phyloP scores from a whole-genome alignment of 2,329 filamentous ascomycete genomes.

The Fusarium camptoceras region DNA sequence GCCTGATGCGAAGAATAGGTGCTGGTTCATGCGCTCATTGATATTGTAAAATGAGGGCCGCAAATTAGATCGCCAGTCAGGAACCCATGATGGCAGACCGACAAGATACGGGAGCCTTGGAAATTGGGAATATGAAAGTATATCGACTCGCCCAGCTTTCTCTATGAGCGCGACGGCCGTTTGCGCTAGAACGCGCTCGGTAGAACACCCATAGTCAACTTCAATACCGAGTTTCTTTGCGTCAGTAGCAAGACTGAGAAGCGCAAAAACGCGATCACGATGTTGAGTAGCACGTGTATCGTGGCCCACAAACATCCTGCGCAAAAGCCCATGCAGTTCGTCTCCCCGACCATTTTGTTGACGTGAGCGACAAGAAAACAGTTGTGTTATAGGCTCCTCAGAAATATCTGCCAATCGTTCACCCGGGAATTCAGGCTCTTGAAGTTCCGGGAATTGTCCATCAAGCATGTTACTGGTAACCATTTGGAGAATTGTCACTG shows the following conservation, averaged over 20 bases:
- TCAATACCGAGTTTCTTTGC: neutral
- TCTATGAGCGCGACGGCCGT: neutral
- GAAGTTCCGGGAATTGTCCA: neutral
- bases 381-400: neutral
- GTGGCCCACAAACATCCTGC: neutral
- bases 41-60: neutral
- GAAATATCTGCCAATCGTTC: neutral
- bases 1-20: neutral
- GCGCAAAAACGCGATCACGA: constrained; percentile 4
- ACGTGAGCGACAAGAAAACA: neutral
- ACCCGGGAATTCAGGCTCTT: neutral
- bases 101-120: neutral
- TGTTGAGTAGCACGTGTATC: neutral
- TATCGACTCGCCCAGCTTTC: neutral
- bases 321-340: neutral
- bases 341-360: neutral
- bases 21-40: neutral
- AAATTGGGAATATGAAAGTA: neutral
- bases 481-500: neutral
- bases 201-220: neutral
- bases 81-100: neutral
- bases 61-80: neutral
- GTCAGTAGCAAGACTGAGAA: neutral
- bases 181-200: neutral
- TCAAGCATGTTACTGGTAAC: neutral